Conservation (phyloP, 192 early-diverging fungal genomes). For the Coemansia sp. region DNA sequence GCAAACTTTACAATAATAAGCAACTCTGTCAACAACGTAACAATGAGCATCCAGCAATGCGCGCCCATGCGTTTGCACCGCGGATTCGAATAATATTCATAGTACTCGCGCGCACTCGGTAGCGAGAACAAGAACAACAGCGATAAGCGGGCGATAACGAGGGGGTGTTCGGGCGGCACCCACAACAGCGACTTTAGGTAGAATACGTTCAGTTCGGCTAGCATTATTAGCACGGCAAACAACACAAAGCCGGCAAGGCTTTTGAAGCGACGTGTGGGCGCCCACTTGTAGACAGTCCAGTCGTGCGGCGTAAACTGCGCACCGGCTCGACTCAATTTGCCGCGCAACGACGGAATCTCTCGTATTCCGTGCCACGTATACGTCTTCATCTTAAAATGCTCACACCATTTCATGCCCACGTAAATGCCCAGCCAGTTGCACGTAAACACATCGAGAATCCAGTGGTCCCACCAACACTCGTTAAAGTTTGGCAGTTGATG, state of each 20-base stretch:
- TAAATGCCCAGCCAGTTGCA: conserved; percentile 96
- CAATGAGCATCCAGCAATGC: conserved; percentile 89
- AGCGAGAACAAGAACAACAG: conserved; percentile 84
- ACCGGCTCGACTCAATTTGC: conserved; percentile 83
- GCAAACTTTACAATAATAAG: conserved; percentile 91
- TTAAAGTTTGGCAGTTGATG: conserved; percentile 97
- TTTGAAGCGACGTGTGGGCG: conserved; percentile 81
- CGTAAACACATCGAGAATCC: conserved; percentile 88
- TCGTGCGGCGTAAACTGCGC: conserved; percentile 93
- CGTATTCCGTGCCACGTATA: conserved; percentile 93
- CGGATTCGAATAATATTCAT: conserved; percentile 78
- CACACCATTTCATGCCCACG: conserved; percentile 95
- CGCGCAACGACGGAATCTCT: conserved; percentile 79
- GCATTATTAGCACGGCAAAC: conserved; percentile 57
- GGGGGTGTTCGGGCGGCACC: conserved; percentile 82
- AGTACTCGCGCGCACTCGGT: conserved; percentile 85
- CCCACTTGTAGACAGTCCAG: conserved; percentile 95
- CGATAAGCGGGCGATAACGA: conserved; percentile 76
- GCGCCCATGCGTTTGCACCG: conserved; percentile 88
- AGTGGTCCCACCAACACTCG: conserved; percentile 99
- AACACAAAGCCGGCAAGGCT: conserved; percentile 82
- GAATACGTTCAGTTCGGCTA: conserved; percentile 89
- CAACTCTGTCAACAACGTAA: conserved; percentile 85
- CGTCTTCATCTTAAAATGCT: conserved; percentile 94
- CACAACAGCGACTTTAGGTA: conserved; percentile 93